Evolutionary conservation across 1,284 basidiomycete genomes (phyloP), one percentile per base, ranked within the genome.

Genomic region (Heterobasidion occidentale): DNA sequence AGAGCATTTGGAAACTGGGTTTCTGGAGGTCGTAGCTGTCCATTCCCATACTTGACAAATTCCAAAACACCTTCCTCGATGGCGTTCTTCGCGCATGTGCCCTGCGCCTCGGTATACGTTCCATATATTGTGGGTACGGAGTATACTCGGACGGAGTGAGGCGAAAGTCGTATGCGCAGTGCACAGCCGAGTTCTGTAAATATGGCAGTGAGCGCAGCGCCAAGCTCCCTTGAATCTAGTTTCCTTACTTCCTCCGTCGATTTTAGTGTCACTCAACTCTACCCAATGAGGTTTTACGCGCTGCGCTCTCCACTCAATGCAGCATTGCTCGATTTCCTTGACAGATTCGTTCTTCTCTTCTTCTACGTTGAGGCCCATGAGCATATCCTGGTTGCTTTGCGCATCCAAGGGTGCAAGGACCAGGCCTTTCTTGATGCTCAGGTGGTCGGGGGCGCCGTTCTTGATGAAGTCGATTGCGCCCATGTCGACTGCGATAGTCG

Each of bases 401-500:
- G 61, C 65, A 55, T 73, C 70, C 17, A 74, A 65, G 14, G 73
- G 71, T 45, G 71, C 72, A 20, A 75, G 66, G 14, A 74, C 61
- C 9, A 67, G 61, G 1, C 68, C 68, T 44, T 71, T 71, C 46
- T 68, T 71, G 20, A 64, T 63, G 52, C 52, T 54, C 15, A 38
- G 65, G 51, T 17, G 62, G 46, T 73, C 73, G 6, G 71, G 66
- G 45, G 75, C 74, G 4, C 77, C 77, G 3, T 67, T 63, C 3
- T 67, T 52, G 48, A 86, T 77, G 63, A 86, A 86, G 15, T 81
- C 77, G 20, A 84, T 63, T 1, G 76, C 84, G 15, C 80, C 81
- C 70, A 77, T 75, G 12, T 80, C 72, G 20, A 85, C 68, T 2
- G 84, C 84, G 7, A 79, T 65, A n/a, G 65, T 68, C 0, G 80